phyloP scores from a whole-genome alignment of 495 filamentous ascomycete species.

The Penicillium odoratum region DNA sequence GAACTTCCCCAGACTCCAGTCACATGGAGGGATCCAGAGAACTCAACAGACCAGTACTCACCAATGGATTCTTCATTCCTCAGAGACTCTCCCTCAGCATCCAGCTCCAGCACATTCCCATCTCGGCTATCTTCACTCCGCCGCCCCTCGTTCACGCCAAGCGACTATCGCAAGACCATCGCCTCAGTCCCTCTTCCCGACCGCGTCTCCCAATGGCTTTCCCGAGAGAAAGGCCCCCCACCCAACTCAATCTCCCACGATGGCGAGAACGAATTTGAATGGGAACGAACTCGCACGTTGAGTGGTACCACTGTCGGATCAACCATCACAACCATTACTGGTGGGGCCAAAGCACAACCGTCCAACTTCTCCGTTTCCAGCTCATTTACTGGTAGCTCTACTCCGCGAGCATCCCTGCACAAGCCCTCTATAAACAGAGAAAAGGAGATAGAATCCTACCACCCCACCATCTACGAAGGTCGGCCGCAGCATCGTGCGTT shows the following conservation, averaged over 20 bases:
- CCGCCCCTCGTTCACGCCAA: slow-evolving; percentile 20
- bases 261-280: slow-evolving; percentile 26
- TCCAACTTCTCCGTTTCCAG: slow-evolving; percentile 34
- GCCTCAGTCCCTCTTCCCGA: slow-evolving; percentile 24
- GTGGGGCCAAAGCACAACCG: slow-evolving; percentile 12
- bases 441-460: slow-evolving; percentile 27
- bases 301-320: slow-evolving; percentile 44
- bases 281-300: slow-evolving; percentile 40
- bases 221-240: slow-evolving; percentile 15
- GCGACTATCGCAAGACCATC: slow-evolving; percentile 24
- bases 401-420: slow-evolving; percentile 27
- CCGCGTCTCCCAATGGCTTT: slow-evolving; percentile 39
- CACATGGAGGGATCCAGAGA: neutral
- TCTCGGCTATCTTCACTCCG: slow-evolving; percentile 22
- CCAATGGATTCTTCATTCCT: slow-evolving; percentile 6
- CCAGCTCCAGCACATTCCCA: slow-evolving; percentile 25
- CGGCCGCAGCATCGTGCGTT: slow-evolving; percentile 23
- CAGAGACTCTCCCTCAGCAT: slow-evolving; percentile 16
- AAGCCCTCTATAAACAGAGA: slow-evolving; percentile 20
- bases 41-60: neutral
- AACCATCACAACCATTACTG: slow-evolving; percentile 27
- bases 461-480: slow-evolving; percentile 34
- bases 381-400: slow-evolving; percentile 25
- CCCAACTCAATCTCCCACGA: slow-evolving; percentile 20
- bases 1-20: slow-evolving; percentile 6